These are phyloP conservation scores for Chamaecrista fasciculata DNA, from an alignment of 306 rosid genomes.

Conservation along the genomic window DNA sequence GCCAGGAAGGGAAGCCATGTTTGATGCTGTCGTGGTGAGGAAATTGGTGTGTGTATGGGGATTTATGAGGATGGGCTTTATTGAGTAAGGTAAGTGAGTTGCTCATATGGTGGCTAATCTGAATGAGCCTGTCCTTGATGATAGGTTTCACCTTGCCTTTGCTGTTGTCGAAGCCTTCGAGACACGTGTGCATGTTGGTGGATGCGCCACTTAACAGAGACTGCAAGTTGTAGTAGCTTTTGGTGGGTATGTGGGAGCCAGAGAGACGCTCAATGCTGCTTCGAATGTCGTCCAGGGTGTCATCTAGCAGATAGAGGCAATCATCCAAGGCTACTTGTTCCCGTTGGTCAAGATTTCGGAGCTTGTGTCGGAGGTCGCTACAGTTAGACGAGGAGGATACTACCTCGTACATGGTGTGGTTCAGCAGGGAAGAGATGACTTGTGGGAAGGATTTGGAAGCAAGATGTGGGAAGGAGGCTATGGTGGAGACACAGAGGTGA, in stretches of 20 bases:
- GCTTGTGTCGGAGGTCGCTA: slow-evolving; percentile 30
- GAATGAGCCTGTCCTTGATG: slow-evolving; percentile 35
- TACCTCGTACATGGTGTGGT: slow-evolving; percentile 48
- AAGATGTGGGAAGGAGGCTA: slow-evolving; percentile 56
- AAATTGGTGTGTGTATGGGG: too few relatives aligned
- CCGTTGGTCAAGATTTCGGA: slow-evolving; percentile 25
- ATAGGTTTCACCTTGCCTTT: slow-evolving; percentile 29
- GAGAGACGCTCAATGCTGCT: slow-evolving; percentile 45
- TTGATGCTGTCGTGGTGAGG: background rate
- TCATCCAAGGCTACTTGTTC: slow-evolving; percentile 63
- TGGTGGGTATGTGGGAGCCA: slow-evolving; percentile 17
- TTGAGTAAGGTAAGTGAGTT: slow-evolving; percentile 68
- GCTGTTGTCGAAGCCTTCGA: slow-evolving; percentile 57
- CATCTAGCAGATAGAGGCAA: slow-evolving; percentile 65
- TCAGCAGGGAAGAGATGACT: slow-evolving; percentile 45
- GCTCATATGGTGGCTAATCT: slow-evolving; percentile 58
- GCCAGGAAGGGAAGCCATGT: slow-evolving; percentile 65
- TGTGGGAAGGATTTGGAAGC: slow-evolving; percentile 53
- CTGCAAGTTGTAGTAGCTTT: slow-evolving; percentile 41
- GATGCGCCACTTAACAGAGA: slow-evolving; percentile 72
- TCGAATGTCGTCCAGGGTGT: slow-evolving; percentile 46
- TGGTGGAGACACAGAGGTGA: slow-evolving; percentile 61
- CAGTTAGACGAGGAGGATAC: slow-evolving; percentile 51
- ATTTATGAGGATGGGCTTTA: too few relatives aligned
- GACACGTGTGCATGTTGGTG: slow-evolving; percentile 82